phyloP scores from a whole-genome alignment of 495 filamentous ascomycete genomes.

The Margaritispora aquatica region DNA sequence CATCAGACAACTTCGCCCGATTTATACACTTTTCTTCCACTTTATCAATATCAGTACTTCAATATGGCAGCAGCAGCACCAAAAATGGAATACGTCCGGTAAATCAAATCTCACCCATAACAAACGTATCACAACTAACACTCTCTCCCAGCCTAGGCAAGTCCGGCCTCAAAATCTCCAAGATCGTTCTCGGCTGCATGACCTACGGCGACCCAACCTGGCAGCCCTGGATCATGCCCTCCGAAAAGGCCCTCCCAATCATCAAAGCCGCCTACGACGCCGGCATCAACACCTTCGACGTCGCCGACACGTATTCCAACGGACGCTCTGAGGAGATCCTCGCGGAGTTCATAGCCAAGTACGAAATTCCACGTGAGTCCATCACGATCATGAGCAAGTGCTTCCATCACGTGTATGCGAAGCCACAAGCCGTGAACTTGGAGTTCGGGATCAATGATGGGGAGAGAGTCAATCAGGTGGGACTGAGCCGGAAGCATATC shows the following conservation, averaged over 20 bases:
- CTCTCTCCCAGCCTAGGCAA: conserved; percentile 41
- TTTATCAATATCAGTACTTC: no score
- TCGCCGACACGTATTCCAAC: conserved; percentile 60
- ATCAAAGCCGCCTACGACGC: conserved; percentile 59
- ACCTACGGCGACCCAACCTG: conserved; percentile 46
- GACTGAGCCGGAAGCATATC: conserved; percentile 51
- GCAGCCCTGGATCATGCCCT: conserved; percentile 51
- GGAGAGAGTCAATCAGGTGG: conserved; percentile 18
- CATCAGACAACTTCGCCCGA: no score
- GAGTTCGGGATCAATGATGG: background rate
- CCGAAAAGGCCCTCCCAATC: conserved; percentile 55
- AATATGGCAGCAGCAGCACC: background rate
- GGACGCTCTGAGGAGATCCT: conserved; percentile 65
- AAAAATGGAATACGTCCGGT: background rate
- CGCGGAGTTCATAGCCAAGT: conserved; percentile 69
- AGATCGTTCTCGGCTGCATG: conserved; percentile 64
- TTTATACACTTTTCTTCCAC: no score
- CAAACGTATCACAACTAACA: background rate
- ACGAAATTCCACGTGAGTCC: conserved; percentile 65
- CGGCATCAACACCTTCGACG: conserved; percentile 76
- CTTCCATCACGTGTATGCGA: conserved; percentile 40
- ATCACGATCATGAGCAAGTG: conserved; percentile 75
- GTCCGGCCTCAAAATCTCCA: conserved; percentile 59
- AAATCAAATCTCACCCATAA: background rate
- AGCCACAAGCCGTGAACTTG: background rate